These are phyloP conservation scores for Lantana camara DNA, from an alignment of 257 asterid species.

Conservation along the genomic window DNA sequence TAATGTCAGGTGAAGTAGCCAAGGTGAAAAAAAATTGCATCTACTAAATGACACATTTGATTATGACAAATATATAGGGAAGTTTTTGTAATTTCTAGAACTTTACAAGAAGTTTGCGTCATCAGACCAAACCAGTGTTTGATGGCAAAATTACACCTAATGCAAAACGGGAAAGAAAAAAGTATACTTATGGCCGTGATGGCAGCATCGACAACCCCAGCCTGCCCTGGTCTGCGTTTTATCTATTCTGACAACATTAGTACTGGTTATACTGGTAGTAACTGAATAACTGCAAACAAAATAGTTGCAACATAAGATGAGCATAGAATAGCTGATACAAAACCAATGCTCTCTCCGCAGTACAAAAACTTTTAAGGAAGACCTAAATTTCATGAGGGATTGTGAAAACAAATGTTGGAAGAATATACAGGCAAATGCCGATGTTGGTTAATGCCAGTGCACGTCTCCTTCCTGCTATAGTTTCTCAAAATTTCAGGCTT, in stretches of 20 bases:
- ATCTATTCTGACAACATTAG: background rate
- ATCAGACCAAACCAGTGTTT: no score
- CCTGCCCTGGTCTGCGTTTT: constrained; percentile 5
- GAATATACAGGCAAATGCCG: background rate
- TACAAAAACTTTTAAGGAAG: background rate
- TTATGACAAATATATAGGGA: no score
- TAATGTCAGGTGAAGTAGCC: background rate
- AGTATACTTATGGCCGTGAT: background rate
- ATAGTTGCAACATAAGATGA: background rate
- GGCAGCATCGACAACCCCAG: background rate
- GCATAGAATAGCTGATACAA: background rate
- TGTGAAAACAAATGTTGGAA: background rate
- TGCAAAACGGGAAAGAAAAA: no score
- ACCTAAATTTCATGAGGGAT: background rate
- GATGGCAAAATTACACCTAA: no score
- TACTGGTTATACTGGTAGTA: background rate
- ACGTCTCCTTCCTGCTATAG: background rate
- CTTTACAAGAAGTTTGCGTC: no score
- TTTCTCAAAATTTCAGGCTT: background rate
- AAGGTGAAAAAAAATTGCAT: no score
- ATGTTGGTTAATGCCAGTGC: background rate
- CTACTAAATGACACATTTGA: no score
- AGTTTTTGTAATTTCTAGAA: no score
- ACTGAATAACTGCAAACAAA: constrained; percentile 17
- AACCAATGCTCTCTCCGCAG: background rate